phyloP scores from a whole-genome alignment of 2,329 filamentous ascomycete genomes.

The Rhexocercosporidium sp. region DNA sequence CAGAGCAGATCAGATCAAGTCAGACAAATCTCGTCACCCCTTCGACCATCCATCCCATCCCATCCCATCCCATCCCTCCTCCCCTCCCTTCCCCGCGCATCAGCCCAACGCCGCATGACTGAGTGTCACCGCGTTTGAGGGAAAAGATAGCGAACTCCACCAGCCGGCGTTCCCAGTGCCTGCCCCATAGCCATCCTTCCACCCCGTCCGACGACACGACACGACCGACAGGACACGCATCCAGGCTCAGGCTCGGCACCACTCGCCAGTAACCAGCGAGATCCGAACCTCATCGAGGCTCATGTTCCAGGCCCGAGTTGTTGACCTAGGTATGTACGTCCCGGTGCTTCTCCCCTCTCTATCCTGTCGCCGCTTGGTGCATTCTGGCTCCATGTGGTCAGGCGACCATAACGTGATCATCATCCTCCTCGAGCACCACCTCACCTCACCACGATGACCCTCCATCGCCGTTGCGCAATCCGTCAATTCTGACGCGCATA shows the following conservation, averaged over 20 bases:
- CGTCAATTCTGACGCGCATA: neutral
- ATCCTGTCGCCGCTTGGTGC: neutral
- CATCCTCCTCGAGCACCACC: neutral
- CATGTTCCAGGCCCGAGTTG: conserved; percentile 13
- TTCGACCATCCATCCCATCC: neutral
- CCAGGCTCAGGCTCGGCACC: conserved; percentile 27
- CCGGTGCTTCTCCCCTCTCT: neutral
- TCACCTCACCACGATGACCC: neutral
- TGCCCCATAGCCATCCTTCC: conserved; percentile 16
- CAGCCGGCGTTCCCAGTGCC: conserved; percentile 15
- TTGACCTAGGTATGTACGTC: conserved; percentile 23
- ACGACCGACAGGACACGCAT: conserved; percentile 11
- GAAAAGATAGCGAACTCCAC: conserved; percentile 19
- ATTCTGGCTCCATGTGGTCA: conserved; percentile 15
- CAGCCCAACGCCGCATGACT: conserved; percentile 21
- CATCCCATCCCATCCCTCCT: neutral
- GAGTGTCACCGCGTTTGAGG: conserved; percentile 28
- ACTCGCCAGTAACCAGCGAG: conserved; percentile 13
- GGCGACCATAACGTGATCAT: conserved; percentile 5
- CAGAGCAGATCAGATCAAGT: conserved; percentile 2
- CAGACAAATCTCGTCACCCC: conserved; percentile 11
- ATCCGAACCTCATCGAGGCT: conserved; percentile 18
- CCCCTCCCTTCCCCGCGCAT: conserved; percentile 24
- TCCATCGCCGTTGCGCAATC: neutral
- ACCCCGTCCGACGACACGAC: conserved; percentile 6